Percentiles rank a stretch among this genome's conserved stretches.
Conservation (phyloP, 139 green algal species). For the Trebouxia sp. region DNA sequence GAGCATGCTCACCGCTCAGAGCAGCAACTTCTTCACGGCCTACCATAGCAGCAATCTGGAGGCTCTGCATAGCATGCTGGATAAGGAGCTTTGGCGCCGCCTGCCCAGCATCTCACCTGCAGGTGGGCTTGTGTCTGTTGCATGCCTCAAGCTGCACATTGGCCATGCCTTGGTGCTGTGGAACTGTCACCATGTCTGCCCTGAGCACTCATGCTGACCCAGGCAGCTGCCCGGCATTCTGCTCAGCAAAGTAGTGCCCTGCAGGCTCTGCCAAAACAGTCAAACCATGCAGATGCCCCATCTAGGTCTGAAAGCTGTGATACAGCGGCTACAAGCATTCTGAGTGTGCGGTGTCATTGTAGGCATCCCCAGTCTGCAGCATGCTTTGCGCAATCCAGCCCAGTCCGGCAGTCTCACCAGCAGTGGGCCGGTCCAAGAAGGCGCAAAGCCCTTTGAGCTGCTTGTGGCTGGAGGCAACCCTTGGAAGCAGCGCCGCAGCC, state of each 20-base stretch:
- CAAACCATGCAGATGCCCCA: no score
- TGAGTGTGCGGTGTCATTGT: background rate
- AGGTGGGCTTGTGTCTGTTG: background rate
- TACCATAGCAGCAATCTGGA: slow-evolving; percentile 49
- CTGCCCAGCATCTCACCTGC: background rate
- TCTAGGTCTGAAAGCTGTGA: no score
- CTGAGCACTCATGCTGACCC: no score
- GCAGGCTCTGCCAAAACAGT: background rate
- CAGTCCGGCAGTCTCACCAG: background rate
- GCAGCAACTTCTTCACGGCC: slow-evolving; percentile 43
- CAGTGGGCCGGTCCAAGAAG: background rate
- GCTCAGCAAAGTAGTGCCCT: no score
- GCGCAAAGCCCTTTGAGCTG: slow-evolving; percentile 13
- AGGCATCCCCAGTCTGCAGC: slow-evolving; percentile 4
- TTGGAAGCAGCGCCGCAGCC: slow-evolving; percentile 5
- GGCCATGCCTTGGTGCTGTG: no score
- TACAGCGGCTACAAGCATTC: no score
- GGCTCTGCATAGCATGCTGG: slow-evolving; percentile 47
- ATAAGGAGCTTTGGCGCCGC: slow-evolving; percentile 52
- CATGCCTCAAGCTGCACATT: no score
- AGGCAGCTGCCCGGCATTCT: no score
- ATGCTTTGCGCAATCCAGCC: slow-evolving; percentile 13
- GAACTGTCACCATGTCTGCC: no score
- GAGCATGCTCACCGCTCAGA: slow-evolving; percentile 37
- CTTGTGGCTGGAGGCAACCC: slow-evolving; percentile 21